These are phyloP conservation scores for Epichloe gansuensis DNA, from an alignment of 2,329 filamentous ascomycete species.

Conservation along the genomic window DNA sequence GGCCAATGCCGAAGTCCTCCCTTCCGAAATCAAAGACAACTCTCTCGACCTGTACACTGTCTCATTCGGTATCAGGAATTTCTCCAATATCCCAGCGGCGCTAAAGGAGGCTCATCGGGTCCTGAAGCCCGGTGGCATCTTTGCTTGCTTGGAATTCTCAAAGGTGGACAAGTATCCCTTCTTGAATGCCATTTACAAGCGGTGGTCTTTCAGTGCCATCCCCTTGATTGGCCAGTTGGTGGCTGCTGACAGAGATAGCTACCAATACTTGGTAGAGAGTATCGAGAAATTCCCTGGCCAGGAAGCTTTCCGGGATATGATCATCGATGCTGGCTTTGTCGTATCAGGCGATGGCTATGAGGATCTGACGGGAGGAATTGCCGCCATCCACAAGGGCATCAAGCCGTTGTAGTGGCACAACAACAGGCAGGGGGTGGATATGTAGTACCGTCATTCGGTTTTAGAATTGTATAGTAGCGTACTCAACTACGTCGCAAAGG, in stretches of 20 bases:
- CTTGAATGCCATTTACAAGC: slow-evolving; percentile 79
- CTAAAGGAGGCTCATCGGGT: slow-evolving; percentile 76
- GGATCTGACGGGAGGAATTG: slow-evolving; percentile 82
- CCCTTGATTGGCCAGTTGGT: slow-evolving; percentile 92
- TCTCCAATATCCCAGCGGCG: slow-evolving; percentile 78
- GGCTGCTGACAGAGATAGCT: slow-evolving; percentile 85
- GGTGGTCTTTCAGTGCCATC: slow-evolving; percentile 91
- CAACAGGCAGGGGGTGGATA: not conserved
- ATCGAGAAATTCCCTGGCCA: slow-evolving; percentile 89
- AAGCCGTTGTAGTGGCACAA: slow-evolving; percentile 47
- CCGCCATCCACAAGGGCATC: slow-evolving; percentile 91
- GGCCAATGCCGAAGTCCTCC: slow-evolving; percentile 75
- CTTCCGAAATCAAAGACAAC: slow-evolving; percentile 45
- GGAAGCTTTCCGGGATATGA: slow-evolving; percentile 72
- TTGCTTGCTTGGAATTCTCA: slow-evolving; percentile 92
- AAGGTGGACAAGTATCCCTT: slow-evolving; percentile 63
- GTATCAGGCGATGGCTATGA: slow-evolving; percentile 76
- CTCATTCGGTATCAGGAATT: slow-evolving; percentile 94
- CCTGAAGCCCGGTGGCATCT: slow-evolving; percentile 86
- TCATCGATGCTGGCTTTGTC: slow-evolving; percentile 70
- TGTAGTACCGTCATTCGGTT: not conserved
- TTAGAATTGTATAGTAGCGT: not conserved
- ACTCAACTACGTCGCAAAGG: slow-evolving; percentile 4
- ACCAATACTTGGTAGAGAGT: slow-evolving; percentile 97
- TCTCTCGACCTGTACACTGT: slow-evolving; percentile 95